A percentile compares a stretch with the other conserved stretches of the same genome.
These are phyloP conservation scores for Mycena crocata DNA, from an alignment of 768 basidiomycete genomes.

Conservation along the genomic window DNA sequence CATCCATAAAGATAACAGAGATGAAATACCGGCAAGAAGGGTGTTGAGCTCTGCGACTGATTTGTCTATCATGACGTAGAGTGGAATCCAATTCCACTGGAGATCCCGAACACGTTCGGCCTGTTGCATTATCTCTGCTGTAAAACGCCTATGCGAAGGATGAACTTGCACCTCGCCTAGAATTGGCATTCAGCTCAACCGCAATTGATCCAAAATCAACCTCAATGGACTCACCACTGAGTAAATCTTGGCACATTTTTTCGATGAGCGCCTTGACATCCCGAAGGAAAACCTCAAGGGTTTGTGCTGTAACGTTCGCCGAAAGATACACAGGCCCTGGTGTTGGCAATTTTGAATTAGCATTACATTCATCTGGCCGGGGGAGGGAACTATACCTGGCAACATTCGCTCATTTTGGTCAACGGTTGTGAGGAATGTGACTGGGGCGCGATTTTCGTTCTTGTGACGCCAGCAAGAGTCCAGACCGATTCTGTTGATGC, in stretches of 20 bases:
- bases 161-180: not conserved
- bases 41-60: constrained; percentile 18
- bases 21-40: not conserved
- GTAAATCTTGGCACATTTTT: constrained; percentile 7
- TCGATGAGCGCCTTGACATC: constrained; percentile 16
- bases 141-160: constrained; percentile 3
- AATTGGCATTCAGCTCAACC: not conserved
- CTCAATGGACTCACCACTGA: not conserved
- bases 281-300: not conserved
- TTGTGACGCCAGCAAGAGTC: constrained; percentile 32
- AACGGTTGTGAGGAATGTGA: constrained; percentile 28
- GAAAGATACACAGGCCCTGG: constrained; percentile 17
- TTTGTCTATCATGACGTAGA: constrained; percentile 33
- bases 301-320: not conserved
- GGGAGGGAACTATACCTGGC: constrained; percentile 16
- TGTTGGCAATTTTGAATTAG: not conserved
- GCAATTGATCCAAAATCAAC: not conserved
- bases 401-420: constrained; percentile 24
- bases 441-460: constrained; percentile 30
- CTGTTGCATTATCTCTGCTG: not conserved
- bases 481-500: constrained; percentile 17
- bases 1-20: not conserved
- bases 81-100: constrained; percentile 18
- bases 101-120: too few relatives aligned
- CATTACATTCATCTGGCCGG: not conserved